A percentile compares a stretch with the other conserved stretches of the same genome.
Evolutionary conservation across 345 rosid genomes (phyloP).

Genomic region (Clausena lansium): DNA sequence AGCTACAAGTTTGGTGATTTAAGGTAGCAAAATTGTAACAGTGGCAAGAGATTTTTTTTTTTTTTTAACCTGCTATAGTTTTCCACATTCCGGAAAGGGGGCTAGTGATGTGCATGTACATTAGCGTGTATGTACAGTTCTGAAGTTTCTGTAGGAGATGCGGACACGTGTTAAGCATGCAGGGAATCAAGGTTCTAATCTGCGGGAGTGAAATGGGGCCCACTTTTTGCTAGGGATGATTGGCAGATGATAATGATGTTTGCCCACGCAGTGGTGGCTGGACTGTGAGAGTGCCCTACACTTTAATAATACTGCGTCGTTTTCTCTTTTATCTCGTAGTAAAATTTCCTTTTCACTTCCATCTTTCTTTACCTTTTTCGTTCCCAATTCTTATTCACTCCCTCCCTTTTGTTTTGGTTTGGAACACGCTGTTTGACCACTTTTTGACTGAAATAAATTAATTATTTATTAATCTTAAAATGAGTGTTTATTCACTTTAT

Average conservation of each 20-base stretch:
- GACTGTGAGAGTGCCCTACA: not conserved
- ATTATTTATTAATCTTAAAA: not conserved
- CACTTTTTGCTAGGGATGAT: conserved; percentile 15
- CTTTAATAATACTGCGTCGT: conserved; percentile 20
- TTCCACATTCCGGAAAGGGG: not conserved
- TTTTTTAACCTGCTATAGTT: not conserved
- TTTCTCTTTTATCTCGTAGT: not conserved
- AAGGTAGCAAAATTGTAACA: not conserved
- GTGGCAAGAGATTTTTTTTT: not conserved
- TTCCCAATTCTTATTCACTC: not conserved
- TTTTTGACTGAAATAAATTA: conserved; percentile 1
- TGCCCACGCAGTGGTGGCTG: conserved; percentile 41
- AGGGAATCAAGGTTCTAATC: not conserved
- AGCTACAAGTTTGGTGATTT: not conserved
- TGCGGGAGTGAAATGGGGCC: conserved; percentile 1
- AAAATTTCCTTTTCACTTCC: not conserved
- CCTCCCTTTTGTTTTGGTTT: no score
- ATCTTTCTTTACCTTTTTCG: not conserved
- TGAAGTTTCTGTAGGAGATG: not conserved
- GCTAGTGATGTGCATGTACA: not conserved
- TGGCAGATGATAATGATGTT: conserved; percentile 31
- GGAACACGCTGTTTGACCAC: conserved; percentile 11
- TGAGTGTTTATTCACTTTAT: not conserved
- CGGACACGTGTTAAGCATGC: conserved; percentile 37
- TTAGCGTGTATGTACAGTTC: not conserved